Conservation (phyloP, 176 grass and related monocot genomes). For the Triticum turgidum region DNA sequence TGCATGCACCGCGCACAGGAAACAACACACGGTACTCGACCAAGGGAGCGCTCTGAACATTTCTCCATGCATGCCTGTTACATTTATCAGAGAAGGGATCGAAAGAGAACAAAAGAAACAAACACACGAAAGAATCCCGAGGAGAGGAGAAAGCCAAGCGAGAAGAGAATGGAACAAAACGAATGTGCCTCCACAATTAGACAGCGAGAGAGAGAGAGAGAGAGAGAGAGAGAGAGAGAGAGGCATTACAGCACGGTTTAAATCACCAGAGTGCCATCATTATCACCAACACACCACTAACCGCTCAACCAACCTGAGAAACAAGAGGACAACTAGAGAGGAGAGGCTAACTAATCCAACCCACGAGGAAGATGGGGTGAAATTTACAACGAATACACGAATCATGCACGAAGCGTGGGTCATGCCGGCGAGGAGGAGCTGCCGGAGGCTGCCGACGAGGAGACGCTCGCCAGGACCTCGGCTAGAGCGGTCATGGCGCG, state of each 20-base stretch:
- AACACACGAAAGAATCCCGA: constrained; percentile 29
- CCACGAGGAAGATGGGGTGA: background rate
- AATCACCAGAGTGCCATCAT: constrained; percentile 43
- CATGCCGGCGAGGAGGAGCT: constrained; percentile 24
- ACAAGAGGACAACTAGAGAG: constrained; percentile 26
- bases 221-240: too few species aligned
- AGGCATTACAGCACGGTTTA: constrained; percentile 39
- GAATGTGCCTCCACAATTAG: constrained; percentile 5
- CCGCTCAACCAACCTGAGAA: constrained; percentile 28
- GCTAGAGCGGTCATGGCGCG: constrained; percentile 75
- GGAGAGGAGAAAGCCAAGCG: background rate
- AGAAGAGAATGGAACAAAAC: constrained; percentile 3
- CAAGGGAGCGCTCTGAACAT: constrained; percentile 14
- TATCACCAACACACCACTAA: constrained; percentile 37
- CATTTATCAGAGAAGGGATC: constrained; percentile 30
- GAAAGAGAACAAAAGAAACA: constrained; percentile 16
- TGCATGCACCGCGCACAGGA: background rate
- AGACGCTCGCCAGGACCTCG: constrained; percentile 60
- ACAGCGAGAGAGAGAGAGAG: too few species aligned
- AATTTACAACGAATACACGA: constrained; percentile 63
- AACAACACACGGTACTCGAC: background rate
- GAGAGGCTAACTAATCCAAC: constrained; percentile 36
- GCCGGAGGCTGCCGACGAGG: background rate
- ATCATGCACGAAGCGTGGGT: constrained; percentile 32
- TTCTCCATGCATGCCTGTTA: background rate